These are phyloP conservation scores for Dendrocalamus sinicus DNA, from an alignment of 176 grass and related monocot species.

Conservation along the genomic window DNA sequence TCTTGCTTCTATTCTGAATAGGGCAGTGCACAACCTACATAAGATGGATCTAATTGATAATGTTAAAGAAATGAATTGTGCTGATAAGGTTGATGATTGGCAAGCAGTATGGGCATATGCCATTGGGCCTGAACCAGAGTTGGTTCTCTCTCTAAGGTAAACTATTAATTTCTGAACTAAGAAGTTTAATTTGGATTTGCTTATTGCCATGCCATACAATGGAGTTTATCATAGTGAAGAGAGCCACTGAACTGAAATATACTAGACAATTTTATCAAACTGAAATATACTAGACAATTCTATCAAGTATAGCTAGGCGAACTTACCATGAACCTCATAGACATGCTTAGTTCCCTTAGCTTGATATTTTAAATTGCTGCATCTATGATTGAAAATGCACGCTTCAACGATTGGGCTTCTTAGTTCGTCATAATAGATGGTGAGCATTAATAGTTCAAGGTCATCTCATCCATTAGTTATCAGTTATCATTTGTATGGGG, in stretches of 20 bases:
- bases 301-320: background rate
- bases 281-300: no score
- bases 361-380: conserved; percentile 4
- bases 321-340: background rate
- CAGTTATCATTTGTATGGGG: background rate
- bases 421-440: background rate
- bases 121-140: conserved; percentile 87
- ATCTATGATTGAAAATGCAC: conserved; percentile 16
- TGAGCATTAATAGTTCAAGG: background rate
- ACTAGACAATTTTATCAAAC: conserved; percentile 7
- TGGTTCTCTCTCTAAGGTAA: conserved; percentile 86
- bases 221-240: conserved; percentile 29
- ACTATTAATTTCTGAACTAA: conserved; percentile 14
- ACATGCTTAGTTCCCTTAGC: background rate
- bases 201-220: conserved; percentile 16
- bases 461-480: conserved; percentile 11
- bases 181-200: background rate
- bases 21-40: conserved; percentile 67
- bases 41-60: conserved; percentile 56
- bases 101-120: conserved; percentile 97
- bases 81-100: conserved; percentile 74
- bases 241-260: conserved; percentile 16
- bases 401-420: background rate
- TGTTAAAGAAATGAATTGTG: conserved; percentile 43
- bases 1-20: conserved; percentile 77